A percentile compares a stretch with the other conserved stretches of the same genome.
Evolutionary conservation across 371 early-diverging fungal species (phyloP).

Genomic region (Zancudomyces culisetae): DNA sequence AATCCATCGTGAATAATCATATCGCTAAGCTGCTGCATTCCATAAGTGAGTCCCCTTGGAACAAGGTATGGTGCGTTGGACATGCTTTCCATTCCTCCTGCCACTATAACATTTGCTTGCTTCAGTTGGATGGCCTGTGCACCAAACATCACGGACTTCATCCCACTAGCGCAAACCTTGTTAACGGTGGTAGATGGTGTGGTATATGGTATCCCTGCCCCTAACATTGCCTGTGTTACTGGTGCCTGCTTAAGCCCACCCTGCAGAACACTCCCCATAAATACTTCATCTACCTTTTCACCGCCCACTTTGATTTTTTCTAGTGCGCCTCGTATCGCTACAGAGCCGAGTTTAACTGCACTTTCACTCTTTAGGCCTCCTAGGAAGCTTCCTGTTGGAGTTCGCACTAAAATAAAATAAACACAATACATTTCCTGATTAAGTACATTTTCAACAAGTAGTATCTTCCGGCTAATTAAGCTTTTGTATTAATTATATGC

Average conservation of each 20-base stretch:
- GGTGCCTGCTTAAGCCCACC: conserved; percentile 71
- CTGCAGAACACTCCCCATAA: conserved; percentile 76
- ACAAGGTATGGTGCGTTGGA: conserved; percentile 63
- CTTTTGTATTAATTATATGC: not conserved
- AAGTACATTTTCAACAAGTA: not conserved
- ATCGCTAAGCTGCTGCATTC: conserved; percentile 63
- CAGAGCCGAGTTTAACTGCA: conserved; percentile 45
- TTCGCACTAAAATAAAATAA: conserved; percentile 23
- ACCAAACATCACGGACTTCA: conserved; percentile 70
- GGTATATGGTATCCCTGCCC: conserved; percentile 55
- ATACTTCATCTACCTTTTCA: conserved; percentile 62
- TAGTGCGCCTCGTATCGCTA: conserved; percentile 52
- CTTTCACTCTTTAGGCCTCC: conserved; percentile 41
- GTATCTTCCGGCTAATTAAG: not conserved
- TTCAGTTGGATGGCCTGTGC: conserved; percentile 42
- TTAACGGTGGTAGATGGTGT: conserved; percentile 79
- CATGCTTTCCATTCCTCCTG: conserved; percentile 95
- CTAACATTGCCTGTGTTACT: conserved; percentile 60
- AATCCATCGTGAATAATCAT: conserved; percentile 88
- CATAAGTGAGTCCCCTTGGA: conserved; percentile 49
- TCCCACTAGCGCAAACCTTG: conserved; percentile 88
- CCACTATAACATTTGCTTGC: conserved; percentile 44
- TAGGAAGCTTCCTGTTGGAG: conserved; percentile 55
- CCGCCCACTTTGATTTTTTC: conserved; percentile 38
- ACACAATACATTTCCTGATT: not conserved